Base-by-base conservation (phyloP, 331 rosid species). In the Arachis monticola region DNA sequence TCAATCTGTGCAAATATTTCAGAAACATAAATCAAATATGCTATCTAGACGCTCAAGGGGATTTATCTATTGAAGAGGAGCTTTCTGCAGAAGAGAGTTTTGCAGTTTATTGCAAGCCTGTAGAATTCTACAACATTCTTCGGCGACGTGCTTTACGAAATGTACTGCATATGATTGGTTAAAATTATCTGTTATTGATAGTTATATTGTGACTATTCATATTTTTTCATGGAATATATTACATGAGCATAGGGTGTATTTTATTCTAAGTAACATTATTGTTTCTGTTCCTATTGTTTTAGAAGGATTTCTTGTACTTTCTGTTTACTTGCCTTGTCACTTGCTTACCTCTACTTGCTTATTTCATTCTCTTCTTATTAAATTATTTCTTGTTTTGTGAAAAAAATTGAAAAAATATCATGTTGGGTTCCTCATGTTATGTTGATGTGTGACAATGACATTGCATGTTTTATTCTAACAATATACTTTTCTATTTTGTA, bases 51-150 rank as follows among this genome's bases (percentile, higher is more conserved):
- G 60, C 79, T 69, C 78, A 70, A 8, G 85, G 55, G 70, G 83
- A 71, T 46, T 73, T 90, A 80, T 83, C 98, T 77, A 72, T 41
- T 1, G 92, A 85, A 76, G 96, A 93, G 75, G 92, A 77, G 80
- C 42, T 57, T 44, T 92, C 74, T 63, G 92, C 93, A 8, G 89
- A 85, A 75, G 85, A 83, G 72, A 91, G 88, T 81, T 77, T 93
- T 27, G 61, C 90, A n/a, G 11, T 70, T 66, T 91, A 85, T 79
- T 91, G 97, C 92, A 70, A 83, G 83, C 97, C 96, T 40, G 82
- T 89, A 9, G 97, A 89, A 74, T 70, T 90, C 50, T 93, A 93
- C 89, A 91, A 93, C 89, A 66, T 71, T 60, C 80, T 93, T 73
- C 87, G 56, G 50, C 84, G 79, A 30, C 97, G 92, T 3, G 86